phyloP scores from a whole-genome alignment of 2,329 filamentous ascomycete species.

The Rugonectria rugulosa region DNA sequence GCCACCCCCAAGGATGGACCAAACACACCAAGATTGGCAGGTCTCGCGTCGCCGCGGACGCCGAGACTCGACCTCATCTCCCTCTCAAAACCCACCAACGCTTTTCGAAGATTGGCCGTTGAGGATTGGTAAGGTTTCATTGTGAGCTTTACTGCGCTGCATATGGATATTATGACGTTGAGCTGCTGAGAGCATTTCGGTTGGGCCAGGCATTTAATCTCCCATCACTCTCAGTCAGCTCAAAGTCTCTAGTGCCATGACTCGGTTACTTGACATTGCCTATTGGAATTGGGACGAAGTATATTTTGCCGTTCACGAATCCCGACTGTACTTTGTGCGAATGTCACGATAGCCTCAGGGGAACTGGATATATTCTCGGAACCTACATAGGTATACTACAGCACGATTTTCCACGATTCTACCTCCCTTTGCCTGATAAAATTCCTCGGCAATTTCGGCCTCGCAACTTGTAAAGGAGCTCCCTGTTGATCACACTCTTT shows the following conservation, averaged over 20 bases:
- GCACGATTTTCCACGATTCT: too few species aligned
- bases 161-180: slow-evolving; percentile 11
- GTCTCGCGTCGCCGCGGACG: slow-evolving; percentile 12
- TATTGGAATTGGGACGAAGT: too few species aligned
- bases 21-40: slow-evolving; percentile 16
- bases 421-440: too few species aligned
- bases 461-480: slow-evolving; percentile 1
- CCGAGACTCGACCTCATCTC: slow-evolving; percentile 7
- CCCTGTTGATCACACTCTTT: slow-evolving; percentile 8
- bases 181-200: background rate
- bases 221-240: background rate
- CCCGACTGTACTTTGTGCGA: too few species aligned
- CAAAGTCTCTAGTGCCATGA: background rate
- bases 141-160: slow-evolving; percentile 2
- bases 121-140: background rate
- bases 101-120: background rate
- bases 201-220: background rate
- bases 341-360: too few species aligned
- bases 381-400: too few species aligned
- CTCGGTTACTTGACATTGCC: too few species aligned
- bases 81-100: background rate
- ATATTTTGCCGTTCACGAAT: too few species aligned
- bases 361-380: too few species aligned
- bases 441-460: too few species aligned
- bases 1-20: slow-evolving; percentile 5